phyloP scores from a whole-genome alignment of 202 grass and related monocot genomes.

The Eragrostis tef region DNA sequence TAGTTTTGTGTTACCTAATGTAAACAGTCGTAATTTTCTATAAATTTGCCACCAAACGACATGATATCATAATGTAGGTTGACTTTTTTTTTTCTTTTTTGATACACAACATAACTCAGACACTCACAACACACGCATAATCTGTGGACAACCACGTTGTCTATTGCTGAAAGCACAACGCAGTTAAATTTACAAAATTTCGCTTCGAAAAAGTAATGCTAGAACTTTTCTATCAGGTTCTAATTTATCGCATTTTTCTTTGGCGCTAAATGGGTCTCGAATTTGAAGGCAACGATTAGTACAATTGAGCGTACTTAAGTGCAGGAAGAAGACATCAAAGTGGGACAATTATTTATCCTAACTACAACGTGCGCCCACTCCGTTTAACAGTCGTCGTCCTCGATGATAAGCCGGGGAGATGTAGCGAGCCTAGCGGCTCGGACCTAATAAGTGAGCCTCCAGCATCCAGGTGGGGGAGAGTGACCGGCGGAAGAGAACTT shows the following conservation, averaged over 20 bases:
- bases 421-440: slow-evolving; percentile 43
- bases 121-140: too few species aligned
- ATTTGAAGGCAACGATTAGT: too few species aligned
- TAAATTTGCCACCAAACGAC: too few species aligned
- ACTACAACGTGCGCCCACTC: slow-evolving; percentile 34
- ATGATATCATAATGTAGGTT: too few species aligned
- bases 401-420: slow-evolving; percentile 41
- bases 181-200: too few species aligned
- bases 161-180: too few species aligned
- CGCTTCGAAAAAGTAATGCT: neutral
- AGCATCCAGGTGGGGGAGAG: slow-evolving; percentile 26
- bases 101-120: too few species aligned
- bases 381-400: slow-evolving; percentile 20
- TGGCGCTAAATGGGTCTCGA: neutral
- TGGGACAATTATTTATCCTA: slow-evolving; percentile 36
- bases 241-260: neutral
- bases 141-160: too few species aligned
- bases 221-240: neutral
- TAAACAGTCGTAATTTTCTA: too few species aligned
- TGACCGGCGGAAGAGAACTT: slow-evolving; percentile 26
- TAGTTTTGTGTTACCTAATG: too few species aligned
- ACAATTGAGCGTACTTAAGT: too few species aligned
- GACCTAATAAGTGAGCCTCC: slow-evolving; percentile 41
- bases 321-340: neutral
- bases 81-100: too few species aligned